Percentiles rank a stretch among this genome's conserved stretches.
Conservation (phyloP, 169 alveolate species). For the Amoebophrya sp. region DNA sequence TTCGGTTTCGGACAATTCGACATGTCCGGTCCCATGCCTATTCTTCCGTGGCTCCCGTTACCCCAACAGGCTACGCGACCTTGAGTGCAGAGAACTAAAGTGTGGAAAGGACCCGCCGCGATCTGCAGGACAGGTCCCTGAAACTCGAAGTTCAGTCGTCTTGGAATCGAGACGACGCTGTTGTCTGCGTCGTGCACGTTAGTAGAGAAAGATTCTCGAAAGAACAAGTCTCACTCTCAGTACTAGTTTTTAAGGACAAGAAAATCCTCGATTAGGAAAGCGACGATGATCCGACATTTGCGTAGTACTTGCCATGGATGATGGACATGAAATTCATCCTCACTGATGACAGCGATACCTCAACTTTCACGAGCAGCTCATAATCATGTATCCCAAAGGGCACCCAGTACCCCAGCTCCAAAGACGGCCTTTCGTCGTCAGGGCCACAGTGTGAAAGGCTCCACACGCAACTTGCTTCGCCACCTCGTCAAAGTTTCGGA, state of each 20-base stretch:
- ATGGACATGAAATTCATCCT: too few species aligned
- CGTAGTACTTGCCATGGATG: too few species aligned
- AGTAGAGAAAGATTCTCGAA: too few species aligned
- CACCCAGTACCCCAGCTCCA: neutral
- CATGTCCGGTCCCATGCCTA: neutral
- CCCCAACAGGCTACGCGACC: neutral
- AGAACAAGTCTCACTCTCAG: too few species aligned
- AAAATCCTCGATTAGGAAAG: too few species aligned
- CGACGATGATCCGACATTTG: too few species aligned
- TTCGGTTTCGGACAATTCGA: neutral
- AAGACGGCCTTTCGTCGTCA: neutral
- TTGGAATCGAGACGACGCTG: neutral
- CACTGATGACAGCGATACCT: too few species aligned
- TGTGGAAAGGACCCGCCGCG: constrained; percentile 24
- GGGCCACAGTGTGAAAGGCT: neutral
- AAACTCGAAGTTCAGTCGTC: neutral
- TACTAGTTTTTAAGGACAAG: too few species aligned
- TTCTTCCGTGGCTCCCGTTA: neutral
- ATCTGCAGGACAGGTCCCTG: neutral
- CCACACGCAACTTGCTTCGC: neutral
- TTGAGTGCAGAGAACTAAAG: neutral
- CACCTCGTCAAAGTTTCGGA: neutral
- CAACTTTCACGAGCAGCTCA: too few species aligned
- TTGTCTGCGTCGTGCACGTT: constrained; percentile 22
- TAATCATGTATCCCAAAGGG: neutral